Percentiles rank a stretch among this genome's conserved stretches.
phyloP scores from a whole-genome alignment of 495 filamentous ascomycete species.

The Annulohypoxylon nitens region DNA sequence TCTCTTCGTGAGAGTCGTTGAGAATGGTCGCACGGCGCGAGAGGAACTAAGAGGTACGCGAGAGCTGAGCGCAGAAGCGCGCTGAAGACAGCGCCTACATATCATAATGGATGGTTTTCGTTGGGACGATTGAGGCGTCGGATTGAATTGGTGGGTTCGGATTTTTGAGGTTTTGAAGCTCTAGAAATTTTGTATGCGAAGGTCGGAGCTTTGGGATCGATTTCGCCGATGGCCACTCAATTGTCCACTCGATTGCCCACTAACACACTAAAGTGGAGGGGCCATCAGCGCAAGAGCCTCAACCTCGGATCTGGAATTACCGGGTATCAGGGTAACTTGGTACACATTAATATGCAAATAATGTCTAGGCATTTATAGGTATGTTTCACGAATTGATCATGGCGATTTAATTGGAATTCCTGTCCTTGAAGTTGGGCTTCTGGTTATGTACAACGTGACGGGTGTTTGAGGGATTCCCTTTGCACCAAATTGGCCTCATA shows the following conservation, averaged over 20 bases:
- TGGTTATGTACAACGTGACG: slow-evolving; percentile 28
- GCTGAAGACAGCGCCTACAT: slow-evolving; percentile 61
- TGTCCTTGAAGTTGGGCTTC: background rate
- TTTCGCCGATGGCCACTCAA: slow-evolving; percentile 40
- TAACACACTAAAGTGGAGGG: background rate
- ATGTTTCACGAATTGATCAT: background rate
- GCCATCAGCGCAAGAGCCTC: background rate
- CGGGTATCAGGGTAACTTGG: background rate
- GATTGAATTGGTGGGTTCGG: slow-evolving; percentile 8
- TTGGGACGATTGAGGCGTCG: background rate
- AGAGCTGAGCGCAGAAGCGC: slow-evolving; percentile 51
- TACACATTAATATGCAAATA: background rate
- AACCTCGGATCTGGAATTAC: background rate
- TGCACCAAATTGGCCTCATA: slow-evolving; percentile 6
- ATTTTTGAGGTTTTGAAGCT: slow-evolving; percentile 43
- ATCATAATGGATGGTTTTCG: slow-evolving; percentile 55
- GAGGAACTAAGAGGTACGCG: slow-evolving; percentile 38
- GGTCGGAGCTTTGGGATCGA: slow-evolving; percentile 46
- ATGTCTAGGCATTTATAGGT: background rate
- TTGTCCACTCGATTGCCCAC: background rate
- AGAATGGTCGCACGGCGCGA: slow-evolving; percentile 46
- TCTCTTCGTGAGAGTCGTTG: slow-evolving; percentile 46
- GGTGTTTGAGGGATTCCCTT: slow-evolving; percentile 1
- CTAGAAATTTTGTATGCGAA: slow-evolving; percentile 62
- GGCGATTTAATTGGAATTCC: background rate